Evolutionary conservation across 495 filamentous ascomycete genomes (phyloP), one percentile per base, ranked within the genome.

Genomic region (Penicillium daleae): DNA sequence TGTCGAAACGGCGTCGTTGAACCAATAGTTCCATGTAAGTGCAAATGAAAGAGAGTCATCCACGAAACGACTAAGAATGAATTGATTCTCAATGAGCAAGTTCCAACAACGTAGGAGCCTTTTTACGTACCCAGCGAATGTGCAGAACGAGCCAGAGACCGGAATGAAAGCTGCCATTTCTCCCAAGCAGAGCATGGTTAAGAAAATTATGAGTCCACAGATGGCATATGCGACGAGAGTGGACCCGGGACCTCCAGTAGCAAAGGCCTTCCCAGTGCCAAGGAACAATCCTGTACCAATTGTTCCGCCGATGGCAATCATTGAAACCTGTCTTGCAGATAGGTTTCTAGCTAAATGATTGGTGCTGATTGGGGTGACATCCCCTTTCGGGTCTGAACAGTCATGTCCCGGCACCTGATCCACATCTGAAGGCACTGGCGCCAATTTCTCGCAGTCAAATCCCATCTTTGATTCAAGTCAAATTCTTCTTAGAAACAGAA

Each of bases 261-360:
- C 76, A 22, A 90, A 77, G 3, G 84, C 83, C 49, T 80, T 78
- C 21, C 87, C 87, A 1, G 81, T 83, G 32, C 87, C 85, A n/a
- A 90, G 76, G 66, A 90, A 87, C 27, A 91, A 70, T 33, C 87
- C 88, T 7, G 87, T 89, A 8, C 87, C 85, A 57, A 89, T 88
- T 6, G 86, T 86, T 33, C 85, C 85, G 19, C 84, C 84, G 40
- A 88, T 83, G 15, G 85, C 85, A 42, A 87, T 82, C 81, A 89
- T 86, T 67, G 87, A 84, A 17, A 86, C 82, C 57, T 87, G 84
- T 2, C 85, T 76, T 7, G 80, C 74, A 21, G 73, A 80, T n/a
- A 77, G 60, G 19, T 17, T 21, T 44, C 40, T 6, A 31, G 29
- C 29, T 7, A 31, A 31, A 31, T 31, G 3, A 31, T 31, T 31